phyloP scores from a whole-genome alignment of 2,329 filamentous ascomycete genomes.

The Alternaria sp. region DNA sequence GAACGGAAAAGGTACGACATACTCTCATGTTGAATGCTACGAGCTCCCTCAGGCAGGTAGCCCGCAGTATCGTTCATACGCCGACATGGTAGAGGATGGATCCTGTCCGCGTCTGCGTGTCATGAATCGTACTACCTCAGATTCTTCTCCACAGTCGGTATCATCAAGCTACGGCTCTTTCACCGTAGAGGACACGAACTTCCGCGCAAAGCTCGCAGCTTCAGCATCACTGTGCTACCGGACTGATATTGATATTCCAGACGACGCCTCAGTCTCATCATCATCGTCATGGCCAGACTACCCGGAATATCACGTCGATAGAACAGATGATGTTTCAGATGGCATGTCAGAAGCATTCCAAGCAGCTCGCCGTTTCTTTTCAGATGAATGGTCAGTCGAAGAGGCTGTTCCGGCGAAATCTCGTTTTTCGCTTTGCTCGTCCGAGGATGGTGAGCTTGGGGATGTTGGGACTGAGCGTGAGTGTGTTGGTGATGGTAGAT shows the following conservation, averaged over 20 bases:
- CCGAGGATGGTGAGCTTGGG: neutral
- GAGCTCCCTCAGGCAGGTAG: neutral
- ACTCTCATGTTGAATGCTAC: neutral
- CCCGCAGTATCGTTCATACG: neutral
- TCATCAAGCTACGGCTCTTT: neutral
- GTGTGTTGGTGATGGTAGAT: no score
- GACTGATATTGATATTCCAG: neutral
- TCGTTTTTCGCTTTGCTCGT: neutral
- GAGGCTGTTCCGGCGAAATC: neutral
- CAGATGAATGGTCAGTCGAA: neutral
- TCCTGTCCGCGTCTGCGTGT: neutral
- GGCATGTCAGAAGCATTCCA: neutral
- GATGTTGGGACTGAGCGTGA: accelerated
- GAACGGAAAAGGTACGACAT: neutral
- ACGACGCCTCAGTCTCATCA: neutral
- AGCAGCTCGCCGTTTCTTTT: neutral
- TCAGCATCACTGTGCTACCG: neutral
- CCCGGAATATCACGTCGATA: neutral
- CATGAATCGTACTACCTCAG: neutral
- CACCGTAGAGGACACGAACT: neutral
- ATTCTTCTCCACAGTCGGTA: neutral
- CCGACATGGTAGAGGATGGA: neutral
- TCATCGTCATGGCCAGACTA: neutral
- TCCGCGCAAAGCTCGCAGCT: neutral
- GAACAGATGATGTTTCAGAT: neutral